Conservation (phyloP, 768 basidiomycete genomes). For the Mycena filopes region DNA sequence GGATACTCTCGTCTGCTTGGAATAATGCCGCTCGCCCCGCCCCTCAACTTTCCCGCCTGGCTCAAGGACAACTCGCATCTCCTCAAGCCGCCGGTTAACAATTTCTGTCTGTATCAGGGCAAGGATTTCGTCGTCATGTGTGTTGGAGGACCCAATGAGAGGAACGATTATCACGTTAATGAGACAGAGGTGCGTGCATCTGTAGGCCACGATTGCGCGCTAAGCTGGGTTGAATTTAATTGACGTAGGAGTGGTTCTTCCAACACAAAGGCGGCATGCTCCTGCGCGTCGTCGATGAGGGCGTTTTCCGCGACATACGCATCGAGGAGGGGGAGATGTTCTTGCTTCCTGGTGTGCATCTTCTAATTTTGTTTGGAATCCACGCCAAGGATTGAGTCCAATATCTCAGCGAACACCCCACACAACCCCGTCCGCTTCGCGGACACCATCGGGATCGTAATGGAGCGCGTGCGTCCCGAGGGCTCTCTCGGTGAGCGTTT, state of each 20-base stretch:
- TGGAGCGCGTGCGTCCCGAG: slow-evolving; percentile 87
- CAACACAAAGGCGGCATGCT: slow-evolving; percentile 96
- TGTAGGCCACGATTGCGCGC: too few relatives aligned
- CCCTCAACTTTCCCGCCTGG: slow-evolving; percentile 93
- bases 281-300: slow-evolving; percentile 85
- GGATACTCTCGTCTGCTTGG: too few relatives aligned
- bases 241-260: slow-evolving; percentile 99
- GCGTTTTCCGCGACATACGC: slow-evolving; percentile 81
- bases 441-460: slow-evolving; percentile 90
- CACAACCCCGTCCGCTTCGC: slow-evolving; percentile 95
- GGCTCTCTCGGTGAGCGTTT: slow-evolving; percentile 70
- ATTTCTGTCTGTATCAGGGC: slow-evolving; percentile 85
- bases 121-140: slow-evolving; percentile 95
- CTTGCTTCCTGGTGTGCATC: slow-evolving; percentile 82
- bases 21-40: slow-evolving; percentile 85
- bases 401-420: slow-evolving; percentile 85
- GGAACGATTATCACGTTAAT: slow-evolving; percentile 95
- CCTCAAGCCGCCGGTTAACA: slow-evolving; percentile 92
- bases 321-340: slow-evolving; percentile 99
- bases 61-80: slow-evolving; percentile 81
- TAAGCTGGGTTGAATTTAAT: too few relatives aligned
- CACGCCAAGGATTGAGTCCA: not conserved
- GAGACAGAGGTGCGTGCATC: slow-evolving; percentile 95
- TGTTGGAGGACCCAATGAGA: slow-evolving; percentile 94
- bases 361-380: too few relatives aligned